These are phyloP conservation scores for Podaxis mareebaensis DNA, from an alignment of 768 basidiomycete species.

Conservation along the genomic window DNA sequence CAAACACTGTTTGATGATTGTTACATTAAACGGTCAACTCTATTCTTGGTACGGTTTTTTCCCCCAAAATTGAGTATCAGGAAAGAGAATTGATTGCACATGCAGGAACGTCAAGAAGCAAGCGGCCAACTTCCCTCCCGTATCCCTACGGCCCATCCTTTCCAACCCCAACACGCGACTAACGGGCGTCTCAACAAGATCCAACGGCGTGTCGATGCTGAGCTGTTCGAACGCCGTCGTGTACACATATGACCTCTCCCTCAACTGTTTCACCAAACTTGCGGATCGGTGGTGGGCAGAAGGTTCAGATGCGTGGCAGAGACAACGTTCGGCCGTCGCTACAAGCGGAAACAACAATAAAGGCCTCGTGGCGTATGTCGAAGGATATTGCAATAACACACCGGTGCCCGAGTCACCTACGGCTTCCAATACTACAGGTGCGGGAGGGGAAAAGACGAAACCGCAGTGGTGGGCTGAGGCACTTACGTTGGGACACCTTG, in stretches of 20 bases:
- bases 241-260: constrained; percentile 73
- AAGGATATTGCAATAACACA: constrained; percentile 28
- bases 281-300: constrained; percentile 84
- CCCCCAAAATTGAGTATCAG: not conserved
- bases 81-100: not conserved
- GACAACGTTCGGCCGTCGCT: constrained; percentile 26
- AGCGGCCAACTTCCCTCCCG: constrained; percentile 62
- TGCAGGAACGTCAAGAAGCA: constrained; percentile 76
- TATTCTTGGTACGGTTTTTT: constrained; percentile 63
- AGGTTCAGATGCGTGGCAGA: constrained; percentile 83
- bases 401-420: constrained; percentile 12
- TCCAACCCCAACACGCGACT: constrained; percentile 59
- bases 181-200: constrained; percentile 63
- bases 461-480: constrained; percentile 85
- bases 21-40: constrained; percentile 74
- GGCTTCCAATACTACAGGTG: constrained; percentile 38
- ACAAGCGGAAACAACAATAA: not conserved
- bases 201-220: constrained; percentile 80
- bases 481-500: constrained; percentile 85
- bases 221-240: constrained; percentile 75
- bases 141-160: constrained; percentile 62
- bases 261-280: constrained; percentile 73
- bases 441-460: constrained; percentile 24
- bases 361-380: constrained; percentile 56
- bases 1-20: constrained; percentile 63